phyloP scores from a whole-genome alignment of 768 basidiomycete genomes.

The Psilocybe sp. region DNA sequence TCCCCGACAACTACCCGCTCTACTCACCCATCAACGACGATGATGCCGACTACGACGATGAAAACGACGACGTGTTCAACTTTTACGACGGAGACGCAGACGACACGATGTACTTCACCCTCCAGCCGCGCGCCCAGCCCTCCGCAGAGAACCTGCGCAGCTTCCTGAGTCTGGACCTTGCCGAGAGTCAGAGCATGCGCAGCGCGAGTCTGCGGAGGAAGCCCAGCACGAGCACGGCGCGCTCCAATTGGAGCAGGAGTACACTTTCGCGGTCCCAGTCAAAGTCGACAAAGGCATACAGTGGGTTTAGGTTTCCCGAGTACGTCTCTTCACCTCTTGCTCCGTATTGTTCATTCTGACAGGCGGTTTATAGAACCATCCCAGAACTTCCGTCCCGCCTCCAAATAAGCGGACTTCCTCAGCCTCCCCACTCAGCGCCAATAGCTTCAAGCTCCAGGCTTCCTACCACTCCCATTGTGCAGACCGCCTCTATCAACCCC shows the following conservation, averaged over 20 bases:
- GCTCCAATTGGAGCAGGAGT: background rate
- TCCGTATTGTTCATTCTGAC: background rate
- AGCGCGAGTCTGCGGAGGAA: slow-evolving; percentile 36
- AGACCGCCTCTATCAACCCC: slow-evolving; percentile 7
- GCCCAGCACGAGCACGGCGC: slow-evolving; percentile 17
- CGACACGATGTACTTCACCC: slow-evolving; percentile 38
- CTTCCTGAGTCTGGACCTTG: slow-evolving; percentile 69
- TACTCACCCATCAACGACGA: slow-evolving; percentile 18
- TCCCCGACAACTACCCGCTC: slow-evolving; percentile 28
- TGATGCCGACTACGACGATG: slow-evolving; percentile 31
- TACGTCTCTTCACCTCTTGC: slow-evolving; percentile 2
- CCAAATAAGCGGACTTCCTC: no score
- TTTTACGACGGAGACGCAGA: no score
- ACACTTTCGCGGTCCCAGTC: slow-evolving; percentile 4
- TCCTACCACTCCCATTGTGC: background rate
- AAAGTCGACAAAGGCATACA: slow-evolving; percentile 1
- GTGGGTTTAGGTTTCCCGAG: slow-evolving; percentile 19
- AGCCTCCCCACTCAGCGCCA: no score
- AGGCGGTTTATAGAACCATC: no score
- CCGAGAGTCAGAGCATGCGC: slow-evolving; percentile 44
- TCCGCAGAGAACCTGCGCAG: slow-evolving; percentile 45
- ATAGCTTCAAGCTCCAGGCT: no score
- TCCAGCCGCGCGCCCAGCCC: slow-evolving; percentile 33
- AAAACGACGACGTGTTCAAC: slow-evolving; percentile 13
- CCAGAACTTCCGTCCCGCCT: no score